These are phyloP conservation scores for Dendrobium catenatum DNA, from an alignment of 106 monocot genomes.

Conservation along the genomic window DNA sequence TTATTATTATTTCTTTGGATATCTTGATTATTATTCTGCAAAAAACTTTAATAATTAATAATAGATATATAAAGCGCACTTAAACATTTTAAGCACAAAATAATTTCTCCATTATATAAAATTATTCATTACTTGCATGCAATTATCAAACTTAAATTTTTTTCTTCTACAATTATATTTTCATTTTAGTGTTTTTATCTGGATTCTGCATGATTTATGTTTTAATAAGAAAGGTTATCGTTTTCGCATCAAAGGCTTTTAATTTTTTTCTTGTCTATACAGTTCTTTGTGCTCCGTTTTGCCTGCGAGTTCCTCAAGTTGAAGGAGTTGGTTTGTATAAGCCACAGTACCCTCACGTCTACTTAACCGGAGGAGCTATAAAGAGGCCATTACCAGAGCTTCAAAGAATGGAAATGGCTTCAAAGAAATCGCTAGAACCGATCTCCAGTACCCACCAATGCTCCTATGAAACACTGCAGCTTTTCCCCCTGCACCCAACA, in stretches of 20 bases:
- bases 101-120: too few species aligned
- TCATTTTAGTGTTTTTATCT: not conserved
- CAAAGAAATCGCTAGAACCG: not conserved
- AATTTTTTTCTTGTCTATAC: not conserved
- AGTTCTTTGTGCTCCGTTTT: constrained; percentile 43
- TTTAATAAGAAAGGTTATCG: not conserved
- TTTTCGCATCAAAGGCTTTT: not conserved
- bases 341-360: constrained; percentile 9
- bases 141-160: not conserved
- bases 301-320: constrained; percentile 17
- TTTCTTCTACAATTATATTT: not conserved
- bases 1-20: too few species aligned
- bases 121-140: too few species aligned
- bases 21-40: too few species aligned
- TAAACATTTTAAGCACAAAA: too few species aligned
- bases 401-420: not conserved
- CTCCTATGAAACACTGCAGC: constrained; percentile 44
- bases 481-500: constrained; percentile 75
- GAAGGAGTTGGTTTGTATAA: constrained; percentile 16
- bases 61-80: too few species aligned
- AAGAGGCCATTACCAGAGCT: not conserved
- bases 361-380: constrained; percentile 10
- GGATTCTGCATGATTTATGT: not conserved
- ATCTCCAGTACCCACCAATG: not conserved
- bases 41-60: too few species aligned